These are phyloP conservation scores for Dryadomyces quercus-mongolicae DNA, from an alignment of 2,329 filamentous ascomycete genomes.

Conservation along the genomic window DNA sequence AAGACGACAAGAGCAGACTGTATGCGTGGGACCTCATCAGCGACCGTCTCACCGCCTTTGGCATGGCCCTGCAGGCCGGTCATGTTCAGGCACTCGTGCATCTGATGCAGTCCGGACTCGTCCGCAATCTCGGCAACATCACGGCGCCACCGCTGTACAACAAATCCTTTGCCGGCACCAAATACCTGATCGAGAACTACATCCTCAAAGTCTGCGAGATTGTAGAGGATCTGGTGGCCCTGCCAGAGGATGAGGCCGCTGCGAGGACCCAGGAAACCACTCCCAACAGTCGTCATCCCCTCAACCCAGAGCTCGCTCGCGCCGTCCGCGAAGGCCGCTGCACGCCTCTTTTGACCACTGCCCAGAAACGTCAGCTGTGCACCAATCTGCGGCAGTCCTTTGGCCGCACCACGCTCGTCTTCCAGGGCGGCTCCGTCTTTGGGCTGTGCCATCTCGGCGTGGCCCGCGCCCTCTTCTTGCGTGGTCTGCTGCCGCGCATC, in stretches of 20 bases:
- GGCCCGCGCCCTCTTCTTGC: conserved; percentile 72
- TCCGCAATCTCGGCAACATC: conserved; percentile 87
- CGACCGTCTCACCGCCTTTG: conserved; percentile 42
- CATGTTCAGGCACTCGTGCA: conserved; percentile 68
- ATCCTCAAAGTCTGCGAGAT: conserved; percentile 73
- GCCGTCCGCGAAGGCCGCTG: neutral
- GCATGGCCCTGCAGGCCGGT: conserved; percentile 21
- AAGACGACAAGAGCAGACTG: conserved; percentile 65
- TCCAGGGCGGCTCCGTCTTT: conserved; percentile 87
- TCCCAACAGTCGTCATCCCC: neutral
- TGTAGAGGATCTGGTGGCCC: conserved; percentile 59
- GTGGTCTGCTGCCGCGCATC: conserved; percentile 73
- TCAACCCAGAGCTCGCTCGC: neutral
- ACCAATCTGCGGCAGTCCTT: conserved; percentile 83
- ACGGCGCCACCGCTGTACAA: conserved; percentile 73
- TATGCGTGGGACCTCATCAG: conserved; percentile 83
- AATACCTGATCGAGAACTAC: conserved; percentile 84
- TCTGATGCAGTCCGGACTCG: conserved; percentile 63
- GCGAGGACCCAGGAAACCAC: no score
- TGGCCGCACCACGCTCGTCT: conserved; percentile 70
- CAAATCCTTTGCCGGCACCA: conserved; percentile 76
- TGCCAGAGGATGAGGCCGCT: conserved; percentile 35
- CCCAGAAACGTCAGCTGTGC: conserved; percentile 63
- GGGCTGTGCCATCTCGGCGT: conserved; percentile 84
- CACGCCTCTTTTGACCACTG: conserved; percentile 1